Evolutionary conservation across 176 grass and related monocot species (phyloP), one percentile per base, ranked within the genome.

Genomic region (Oryza coarctata): DNA sequence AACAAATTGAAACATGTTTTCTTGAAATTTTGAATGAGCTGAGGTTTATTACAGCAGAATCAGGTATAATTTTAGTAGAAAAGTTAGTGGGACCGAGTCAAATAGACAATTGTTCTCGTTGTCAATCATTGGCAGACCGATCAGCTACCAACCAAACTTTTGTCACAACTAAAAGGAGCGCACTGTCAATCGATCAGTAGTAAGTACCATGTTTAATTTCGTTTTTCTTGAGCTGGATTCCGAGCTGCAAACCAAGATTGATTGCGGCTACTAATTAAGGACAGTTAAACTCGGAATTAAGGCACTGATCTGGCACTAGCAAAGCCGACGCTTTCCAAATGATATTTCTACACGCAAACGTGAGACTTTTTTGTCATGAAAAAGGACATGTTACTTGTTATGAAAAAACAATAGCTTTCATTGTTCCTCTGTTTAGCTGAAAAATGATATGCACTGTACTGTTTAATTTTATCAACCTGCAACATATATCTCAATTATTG

Each of bases 251-350:
- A 60, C 82, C 34, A 72, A 33, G 43, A 18, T 30, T 17, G 43
- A 18, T 30, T 17, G 39, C 87, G 71, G 87, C 77, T 71, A 65
- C 82, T 85, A 85, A 85, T 71, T 85, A 71, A 30, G 63, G 70
- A 64, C 39, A 70, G 40, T 81, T 80, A 14, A 55, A 2, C 20
- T 40, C 15, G 39, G 3, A 70, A 89, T 41, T 85, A 64, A 70
- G 5, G 27, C 64, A 10, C 22, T 31, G 32, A 66, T 41, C 58
- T 83, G 86, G 27, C 30, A 52, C 29, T 39, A 25, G 70, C 9
- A 39, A 52, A 39, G 38, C 9, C 2, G 6, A 9, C 17, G 14
- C 9, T 57, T 11, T 45, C 9, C 12, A 4, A 69, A 30, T 2
- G 28, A 49, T n/a, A 65, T 35, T 82, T 76, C 50, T 76, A 52